Base-by-base conservation (phyloP, 805 yeast genomes). In the Peterozyma xylosa region DNA sequence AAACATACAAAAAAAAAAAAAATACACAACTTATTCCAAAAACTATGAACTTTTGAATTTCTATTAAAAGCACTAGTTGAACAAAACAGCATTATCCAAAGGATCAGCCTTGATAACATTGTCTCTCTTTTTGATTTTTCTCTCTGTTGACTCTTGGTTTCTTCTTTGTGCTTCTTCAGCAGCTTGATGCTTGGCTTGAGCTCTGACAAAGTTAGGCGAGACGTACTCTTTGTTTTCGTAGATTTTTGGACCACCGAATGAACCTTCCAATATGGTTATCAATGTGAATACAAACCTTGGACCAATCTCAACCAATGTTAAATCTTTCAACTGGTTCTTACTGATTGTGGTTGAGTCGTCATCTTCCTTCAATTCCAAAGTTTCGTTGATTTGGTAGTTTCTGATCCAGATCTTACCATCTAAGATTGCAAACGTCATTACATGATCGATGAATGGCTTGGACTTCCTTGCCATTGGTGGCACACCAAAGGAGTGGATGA, bases 151-250 rank as follows among this genome's bases (percentile, higher is more conserved):
- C 47, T 86, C 87, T 42, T 86, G 90, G 42, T 84, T 77, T 67
- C 98, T 81, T 34, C 78, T 64, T 51, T 73, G 74, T 37, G 96
- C 96, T 52, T 80, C 80, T 42, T 73, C 77, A 3, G 97, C 97
- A 44, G 84, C 80, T 59, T 84, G 77, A 54, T 82, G 85, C 62
- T 79, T 86, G 51, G 74, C 49, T 70, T 90, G 96, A 11, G 99
- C 87, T 71, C 99, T 85, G 35, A 84, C 91, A 48, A 86, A 80
- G 72, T 93, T 93, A 51, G 99, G 99, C 48, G 96, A 86, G 39
- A 93, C 96, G 64, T 86, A 93, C 66, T 91, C 93, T 71, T 87
- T 90, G 71, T 93, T 93, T 59, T 93, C 98, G 66, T 87, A 93
- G 52, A 93, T 89, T 74, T 90, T 88, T 51, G 98, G 96, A 16